Percentiles rank a stretch among this genome's conserved stretches.
These are phyloP conservation scores for Pseudopyrenochaeta lycopersici DNA, from an alignment of 2,329 filamentous ascomycete genomes.

Conservation along the genomic window DNA sequence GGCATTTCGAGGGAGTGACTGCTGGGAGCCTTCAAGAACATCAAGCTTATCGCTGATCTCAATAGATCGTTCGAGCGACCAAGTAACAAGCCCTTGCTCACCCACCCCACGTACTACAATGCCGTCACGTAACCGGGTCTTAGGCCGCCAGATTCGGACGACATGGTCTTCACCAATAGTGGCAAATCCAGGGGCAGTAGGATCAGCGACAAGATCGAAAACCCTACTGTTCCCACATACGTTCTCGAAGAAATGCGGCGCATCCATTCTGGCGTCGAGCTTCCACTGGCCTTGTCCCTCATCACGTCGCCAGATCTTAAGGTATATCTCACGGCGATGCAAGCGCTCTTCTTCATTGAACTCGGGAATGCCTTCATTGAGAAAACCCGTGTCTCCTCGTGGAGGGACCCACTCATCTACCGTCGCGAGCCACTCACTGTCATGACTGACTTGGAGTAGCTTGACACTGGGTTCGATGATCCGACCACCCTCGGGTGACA, in stretches of 20 bases:
- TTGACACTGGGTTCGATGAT: slow-evolving; percentile 82
- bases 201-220: slow-evolving; percentile 77
- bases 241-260: slow-evolving; percentile 72
- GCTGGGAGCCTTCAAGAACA: slow-evolving; percentile 31
- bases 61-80: slow-evolving; percentile 72
- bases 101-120: slow-evolving; percentile 65
- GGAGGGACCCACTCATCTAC: slow-evolving; percentile 90
- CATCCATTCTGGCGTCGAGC: slow-evolving; percentile 82
- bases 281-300: slow-evolving; percentile 68
- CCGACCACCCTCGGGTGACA: slow-evolving; percentile 73
- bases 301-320: slow-evolving; percentile 89
- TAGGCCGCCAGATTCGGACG: slow-evolving; percentile 84
- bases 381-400: slow-evolving; percentile 69
- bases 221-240: slow-evolving; percentile 63
- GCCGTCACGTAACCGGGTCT: slow-evolving; percentile 73
- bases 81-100: slow-evolving; percentile 70
- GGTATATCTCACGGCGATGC: slow-evolving; percentile 73
- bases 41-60: slow-evolving; percentile 53
- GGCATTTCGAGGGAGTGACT: slow-evolving; percentile 60
- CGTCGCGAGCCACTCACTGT: slow-evolving; percentile 90
- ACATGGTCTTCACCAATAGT: slow-evolving; percentile 84
- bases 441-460: slow-evolving; percentile 76
- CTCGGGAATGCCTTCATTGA: slow-evolving; percentile 55
- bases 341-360: slow-evolving; percentile 55
- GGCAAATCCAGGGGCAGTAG: slow-evolving; percentile 75